Percentiles rank a stretch among this genome's conserved stretches.
These are phyloP conservation scores for Lachnellula occidentalis DNA, from an alignment of 2,329 filamentous ascomycete species.

Conservation along the genomic window DNA sequence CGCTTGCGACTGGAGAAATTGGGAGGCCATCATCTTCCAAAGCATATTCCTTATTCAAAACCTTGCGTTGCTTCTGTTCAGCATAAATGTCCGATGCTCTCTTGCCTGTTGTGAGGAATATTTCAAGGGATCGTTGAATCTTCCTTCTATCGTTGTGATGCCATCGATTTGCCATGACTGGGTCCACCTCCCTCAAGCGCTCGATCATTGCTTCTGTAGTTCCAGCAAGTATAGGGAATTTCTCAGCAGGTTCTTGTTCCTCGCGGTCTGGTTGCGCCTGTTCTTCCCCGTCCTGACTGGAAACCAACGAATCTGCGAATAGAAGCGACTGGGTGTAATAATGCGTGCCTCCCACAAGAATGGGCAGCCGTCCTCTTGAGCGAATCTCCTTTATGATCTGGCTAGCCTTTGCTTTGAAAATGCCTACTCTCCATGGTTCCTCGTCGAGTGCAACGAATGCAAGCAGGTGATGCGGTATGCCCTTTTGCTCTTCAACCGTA, in stretches of 20 bases:
- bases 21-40: not conserved
- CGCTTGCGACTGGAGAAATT: not conserved
- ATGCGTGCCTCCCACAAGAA: slow-evolving; percentile 89
- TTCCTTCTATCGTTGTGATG: slow-evolving; percentile 90
- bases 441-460: slow-evolving; percentile 71
- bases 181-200: slow-evolving; percentile 75
- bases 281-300: slow-evolving; percentile 28
- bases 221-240: slow-evolving; percentile 66
- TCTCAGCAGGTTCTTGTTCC: slow-evolving; percentile 35
- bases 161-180: slow-evolving; percentile 84
- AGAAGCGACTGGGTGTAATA: slow-evolving; percentile 91
- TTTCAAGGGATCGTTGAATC: slow-evolving; percentile 83
- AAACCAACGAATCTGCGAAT: slow-evolving; percentile 66
- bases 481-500: slow-evolving; percentile 64
- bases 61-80: slow-evolving; percentile 56
- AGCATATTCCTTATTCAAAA: slow-evolving; percentile 23
- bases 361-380: slow-evolving; percentile 71
- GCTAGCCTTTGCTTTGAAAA: slow-evolving; percentile 67
- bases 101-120: slow-evolving; percentile 76
- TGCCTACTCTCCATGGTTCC: slow-evolving; percentile 75
- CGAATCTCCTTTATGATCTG: slow-evolving; percentile 72
- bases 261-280: slow-evolving; percentile 25
- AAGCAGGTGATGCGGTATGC: slow-evolving; percentile 82
- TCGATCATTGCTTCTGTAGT: slow-evolving; percentile 66
- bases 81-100: slow-evolving; percentile 82